Base-by-base conservation (phyloP, 169 alveolate species). In the Cryptosporidium sp. region DNA sequence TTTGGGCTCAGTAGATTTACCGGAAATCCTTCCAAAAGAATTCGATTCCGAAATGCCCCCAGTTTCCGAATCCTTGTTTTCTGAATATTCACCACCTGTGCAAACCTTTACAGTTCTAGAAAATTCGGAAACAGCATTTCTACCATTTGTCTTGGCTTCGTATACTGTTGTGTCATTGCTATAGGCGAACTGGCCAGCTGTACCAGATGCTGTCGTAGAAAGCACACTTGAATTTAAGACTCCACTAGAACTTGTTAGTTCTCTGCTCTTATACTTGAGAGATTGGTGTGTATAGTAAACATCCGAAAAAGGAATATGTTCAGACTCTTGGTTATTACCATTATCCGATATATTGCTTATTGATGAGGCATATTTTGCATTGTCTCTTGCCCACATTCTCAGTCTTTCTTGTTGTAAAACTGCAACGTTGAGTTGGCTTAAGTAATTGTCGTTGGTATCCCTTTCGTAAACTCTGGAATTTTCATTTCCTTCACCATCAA, bases 271-370 rank as follows among this genome's bases (percentile, higher is more conserved):
- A 23, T 74, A 26, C 45, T 33, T 35, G 14, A 43, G 21, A 41
- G 55, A 65, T 31, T 65, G 55, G 31, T 62, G 59, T n/a, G 73
- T 45, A n/a, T 80, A 80, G 33, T 67, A 62, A 26, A 80, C 59
- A 62, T 80, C 89, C 14, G 89, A 80, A 35, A 80, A 80, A 18
- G 89, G 89, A 59, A 80, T 50, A 80, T 80, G 89, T 18, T 80
- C 89, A 8, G 89, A 61, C 16, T 62, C 89, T 6, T 10, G 55
- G n/a, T 59, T 35, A 73, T 55, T 59, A 26, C 71, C 65, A 45
- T 5, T 58, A 16, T 80, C 89, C 39, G 75, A 61, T 8, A 39
- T 26, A 62, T 80, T 48, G 50, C 71, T 73, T 8, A 58, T 59
- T 4, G 75, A 62, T 41, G 67, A 35, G 1, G 89, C 18, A 59